A percentile compares a stretch with the other conserved stretches of the same genome.
phyloP scores from a whole-genome alignment of 1,284 basidiomycete species.

The Mycena citricolor region DNA sequence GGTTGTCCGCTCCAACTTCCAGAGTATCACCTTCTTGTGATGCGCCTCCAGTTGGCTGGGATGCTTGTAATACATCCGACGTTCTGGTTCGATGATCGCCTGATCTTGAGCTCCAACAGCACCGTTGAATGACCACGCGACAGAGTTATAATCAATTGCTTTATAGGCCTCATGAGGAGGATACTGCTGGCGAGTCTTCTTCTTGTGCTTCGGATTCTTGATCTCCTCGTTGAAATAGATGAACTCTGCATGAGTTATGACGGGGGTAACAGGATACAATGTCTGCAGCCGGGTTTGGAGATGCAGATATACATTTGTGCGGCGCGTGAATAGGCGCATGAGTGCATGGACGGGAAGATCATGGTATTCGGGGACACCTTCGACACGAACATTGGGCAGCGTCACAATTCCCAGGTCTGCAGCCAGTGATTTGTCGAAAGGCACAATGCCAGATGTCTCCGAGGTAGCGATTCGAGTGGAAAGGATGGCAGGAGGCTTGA shows the following conservation, averaged over 20 bases:
- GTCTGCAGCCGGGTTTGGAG: constrained; percentile 15
- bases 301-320: constrained; percentile 10
- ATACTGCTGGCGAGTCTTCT: too few relatives aligned
- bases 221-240: constrained; percentile 4
- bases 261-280: constrained; percentile 8
- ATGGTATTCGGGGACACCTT: constrained; percentile 12
- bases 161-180: constrained; percentile 6
- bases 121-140: too few relatives aligned
- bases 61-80: constrained; percentile 10
- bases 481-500: constrained; percentile 13
- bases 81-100: too few relatives aligned
- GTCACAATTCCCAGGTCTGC: constrained; percentile 3
- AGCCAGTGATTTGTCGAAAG: constrained; percentile 9
- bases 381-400: constrained; percentile 6
- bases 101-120: too few relatives aligned
- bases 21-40: constrained; percentile 9
- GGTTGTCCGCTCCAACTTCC: not conserved
- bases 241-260: constrained; percentile 12
- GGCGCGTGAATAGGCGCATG: constrained; percentile 11
- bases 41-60: constrained; percentile 4
- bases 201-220: not conserved
- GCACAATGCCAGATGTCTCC: constrained; percentile 18
- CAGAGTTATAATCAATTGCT: constrained; percentile 2
- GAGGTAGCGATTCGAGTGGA: constrained; percentile 19
- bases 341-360: constrained; percentile 13